Base-by-base conservation (phyloP, 441 rosid genomes). In the Adansonia rubrostipa region DNA sequence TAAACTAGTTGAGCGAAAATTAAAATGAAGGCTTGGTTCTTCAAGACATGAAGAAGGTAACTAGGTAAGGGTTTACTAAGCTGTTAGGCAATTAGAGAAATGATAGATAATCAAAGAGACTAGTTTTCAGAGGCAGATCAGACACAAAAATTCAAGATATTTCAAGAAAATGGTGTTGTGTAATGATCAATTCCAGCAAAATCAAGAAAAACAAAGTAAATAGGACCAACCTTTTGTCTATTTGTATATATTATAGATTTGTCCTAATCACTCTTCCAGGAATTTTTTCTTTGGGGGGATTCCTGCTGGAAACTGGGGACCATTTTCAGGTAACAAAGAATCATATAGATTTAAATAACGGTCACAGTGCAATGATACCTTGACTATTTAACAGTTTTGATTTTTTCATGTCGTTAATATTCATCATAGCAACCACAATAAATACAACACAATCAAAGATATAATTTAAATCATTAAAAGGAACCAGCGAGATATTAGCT, bases 261-360 rank as follows among this genome's bases (percentile, higher is more conserved):
- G 78, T 75, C 58, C 44, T 24, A 5, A 75, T 47, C 77, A 57
- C 69, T 42, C 75, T 28, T n/a, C 69, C 22, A 40, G 70, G 20
- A 36, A 19, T 15, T 45, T 47, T 69, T 77, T 75, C 15, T 73
- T 65, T 73, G 73, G 60, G 73, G 10, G 10, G 50, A 57, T 65
- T 79, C 66, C 67, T 15, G 9, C 47, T 57, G 56, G 57, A 33
- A 36, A 75, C 60, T 14, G 76, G 77, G 77, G 79, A 71, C 82
- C 79, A 56, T 45, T 53, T 28, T 9, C 58, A 42, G 24, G 50
- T 7, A 63, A 6, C 53, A 60, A 19, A 51, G 33, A 28, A 28
- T 28, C 33, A 28, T 28, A 28, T 28, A 28, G 33, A 28, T 28
- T 28, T 28, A 28, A 28, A 28, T 1, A 28, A 28, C 33, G 33